Conservation (phyloP, 164 flowering plant species). For the Annona squamosa region DNA sequence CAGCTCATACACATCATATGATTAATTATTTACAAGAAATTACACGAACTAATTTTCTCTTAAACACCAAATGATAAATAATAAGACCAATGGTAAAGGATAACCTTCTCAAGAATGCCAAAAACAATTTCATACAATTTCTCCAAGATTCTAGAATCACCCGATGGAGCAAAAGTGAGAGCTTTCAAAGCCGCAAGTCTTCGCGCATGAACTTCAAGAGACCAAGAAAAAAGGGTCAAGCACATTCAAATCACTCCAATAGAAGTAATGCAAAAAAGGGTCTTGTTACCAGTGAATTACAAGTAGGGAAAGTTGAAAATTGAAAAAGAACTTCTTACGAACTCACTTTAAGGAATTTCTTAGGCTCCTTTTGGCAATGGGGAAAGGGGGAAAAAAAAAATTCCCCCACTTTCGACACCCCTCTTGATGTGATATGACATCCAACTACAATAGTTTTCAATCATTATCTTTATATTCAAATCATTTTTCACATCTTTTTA, state of each 20-base stretch:
- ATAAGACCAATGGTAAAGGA: background rate
- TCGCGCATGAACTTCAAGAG: constrained; percentile 81
- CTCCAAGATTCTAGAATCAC: constrained; percentile 64
- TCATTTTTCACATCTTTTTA: no score
- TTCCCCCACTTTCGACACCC: no score
- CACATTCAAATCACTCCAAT: background rate
- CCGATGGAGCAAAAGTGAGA: constrained; percentile 85
- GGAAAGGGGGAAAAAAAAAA: no score
- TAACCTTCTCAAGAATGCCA: constrained; percentile 87
- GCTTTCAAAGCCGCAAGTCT: constrained; percentile 96
- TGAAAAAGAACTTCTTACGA: background rate
- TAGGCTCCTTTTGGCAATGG: no score
- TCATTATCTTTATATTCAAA: no score
- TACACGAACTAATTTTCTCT: background rate
- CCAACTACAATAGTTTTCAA: no score
- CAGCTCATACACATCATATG: constrained; percentile 4
- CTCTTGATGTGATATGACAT: no score
- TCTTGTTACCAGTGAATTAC: background rate
- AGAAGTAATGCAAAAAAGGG: background rate
- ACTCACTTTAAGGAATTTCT: background rate
- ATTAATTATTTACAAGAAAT: background rate
- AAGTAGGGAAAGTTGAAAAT: background rate
- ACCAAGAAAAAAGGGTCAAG: constrained; percentile 8
- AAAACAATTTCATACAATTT: constrained; percentile 90
- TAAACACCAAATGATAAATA: no score